Conservation (phyloP, 1,284 basidiomycete species). For the Apiotrichum gamsii region DNA sequence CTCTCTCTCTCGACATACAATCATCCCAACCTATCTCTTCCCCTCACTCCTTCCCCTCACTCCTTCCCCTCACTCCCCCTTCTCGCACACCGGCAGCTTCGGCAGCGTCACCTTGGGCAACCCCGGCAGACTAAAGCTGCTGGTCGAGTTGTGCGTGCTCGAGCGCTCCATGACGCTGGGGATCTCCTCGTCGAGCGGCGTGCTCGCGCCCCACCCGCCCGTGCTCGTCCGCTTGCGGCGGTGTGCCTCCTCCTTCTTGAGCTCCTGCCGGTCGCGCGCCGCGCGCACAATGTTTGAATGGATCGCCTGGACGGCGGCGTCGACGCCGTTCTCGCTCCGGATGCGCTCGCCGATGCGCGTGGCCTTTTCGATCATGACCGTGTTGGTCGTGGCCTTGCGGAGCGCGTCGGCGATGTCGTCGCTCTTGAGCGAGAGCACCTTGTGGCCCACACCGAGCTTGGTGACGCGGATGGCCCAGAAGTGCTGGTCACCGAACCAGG, state of each 20-base stretch:
- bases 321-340: conserved; percentile 50
- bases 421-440: conserved; percentile 52
- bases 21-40: too few relatives aligned
- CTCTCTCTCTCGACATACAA: too few relatives aligned
- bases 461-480: conserved; percentile 67
- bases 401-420: conserved; percentile 55
- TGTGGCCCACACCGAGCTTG: conserved; percentile 55
- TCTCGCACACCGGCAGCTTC: too few relatives aligned
- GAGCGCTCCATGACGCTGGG: too few relatives aligned
- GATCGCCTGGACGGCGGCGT: conserved; percentile 35
- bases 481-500: conserved; percentile 64
- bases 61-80: too few relatives aligned
- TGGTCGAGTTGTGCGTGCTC: too few relatives aligned
- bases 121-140: too few relatives aligned
- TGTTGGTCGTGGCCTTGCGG: conserved; percentile 54
- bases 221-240: not conserved
- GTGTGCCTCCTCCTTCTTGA: conserved; percentile 5
- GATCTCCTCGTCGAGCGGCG: too few relatives aligned
- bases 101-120: too few relatives aligned
- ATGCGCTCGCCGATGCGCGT: conserved; percentile 60
- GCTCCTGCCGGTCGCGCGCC: conserved; percentile 17
- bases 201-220: too few relatives aligned
- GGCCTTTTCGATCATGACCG: conserved; percentile 61
- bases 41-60: too few relatives aligned
- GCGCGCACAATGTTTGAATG: conserved; percentile 35